Evolutionary conservation across 148 eudicot genomes (phyloP).

Genomic region (Rhododendron kiyosumense): DNA sequence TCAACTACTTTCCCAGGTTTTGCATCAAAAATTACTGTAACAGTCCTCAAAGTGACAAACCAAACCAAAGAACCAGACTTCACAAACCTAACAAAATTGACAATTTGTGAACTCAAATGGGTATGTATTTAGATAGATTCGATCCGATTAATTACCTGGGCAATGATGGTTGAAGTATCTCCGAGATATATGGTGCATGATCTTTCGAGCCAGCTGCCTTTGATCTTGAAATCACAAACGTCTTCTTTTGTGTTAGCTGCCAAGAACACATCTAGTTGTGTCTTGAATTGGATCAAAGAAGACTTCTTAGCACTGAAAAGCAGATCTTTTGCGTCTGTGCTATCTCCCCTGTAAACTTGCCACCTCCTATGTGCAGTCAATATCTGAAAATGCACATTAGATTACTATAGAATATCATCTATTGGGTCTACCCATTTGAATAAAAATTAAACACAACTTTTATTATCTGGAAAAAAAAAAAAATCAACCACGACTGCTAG

Average conservation of each 20-base stretch:
- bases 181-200: constrained; percentile 30
- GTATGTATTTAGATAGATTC: not conserved
- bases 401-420: too few species aligned
- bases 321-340: constrained; percentile 26
- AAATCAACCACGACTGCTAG: not conserved
- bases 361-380: constrained; percentile 42
- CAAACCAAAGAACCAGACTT: too few species aligned
- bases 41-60: too few species aligned
- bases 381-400: constrained; percentile 17
- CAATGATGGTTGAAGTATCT: constrained; percentile 22
- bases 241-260: constrained; percentile 23
- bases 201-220: constrained; percentile 24
- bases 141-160: constrained; percentile 19
- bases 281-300: constrained; percentile 36
- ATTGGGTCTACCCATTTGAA: too few species aligned
- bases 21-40: too few species aligned
- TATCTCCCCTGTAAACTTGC: constrained; percentile 49
- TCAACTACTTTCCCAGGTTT: too few species aligned
- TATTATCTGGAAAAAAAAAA: too few species aligned
- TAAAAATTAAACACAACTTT: not conserved
- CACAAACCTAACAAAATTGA: not conserved
- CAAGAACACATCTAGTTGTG: constrained; percentile 42
- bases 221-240: constrained; percentile 21
- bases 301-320: constrained; percentile 43
- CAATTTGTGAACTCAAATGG: not conserved